These are phyloP conservation scores for Davidsoniella eucalypti DNA, from an alignment of 2,329 filamentous ascomycete genomes.

Conservation along the genomic window DNA sequence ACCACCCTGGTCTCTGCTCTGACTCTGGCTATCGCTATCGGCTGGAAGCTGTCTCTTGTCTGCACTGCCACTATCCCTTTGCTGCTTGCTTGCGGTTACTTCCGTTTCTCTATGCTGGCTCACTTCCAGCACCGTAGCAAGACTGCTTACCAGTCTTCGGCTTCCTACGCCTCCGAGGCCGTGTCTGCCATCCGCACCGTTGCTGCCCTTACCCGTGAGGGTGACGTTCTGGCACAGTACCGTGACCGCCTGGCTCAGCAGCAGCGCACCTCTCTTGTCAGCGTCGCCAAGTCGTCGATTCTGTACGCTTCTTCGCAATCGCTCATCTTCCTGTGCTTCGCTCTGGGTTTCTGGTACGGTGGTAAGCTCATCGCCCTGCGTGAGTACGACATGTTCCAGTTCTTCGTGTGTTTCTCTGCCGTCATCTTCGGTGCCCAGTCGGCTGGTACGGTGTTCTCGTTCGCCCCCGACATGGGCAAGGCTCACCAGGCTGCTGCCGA, in stretches of 20 bases:
- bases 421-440: conserved; percentile 88
- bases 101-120: conserved; percentile 71
- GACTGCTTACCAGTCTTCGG: conserved; percentile 61
- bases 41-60: conserved; percentile 78
- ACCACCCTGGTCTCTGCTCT: conserved; percentile 68
- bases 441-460: conserved; percentile 76
- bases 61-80: conserved; percentile 65
- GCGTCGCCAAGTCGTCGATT: conserved; percentile 57
- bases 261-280: conserved; percentile 49
- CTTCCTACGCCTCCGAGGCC: conserved; percentile 80
- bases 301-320: conserved; percentile 79
- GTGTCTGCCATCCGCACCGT: conserved; percentile 90
- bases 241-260: conserved; percentile 48
- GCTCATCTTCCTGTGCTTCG: conserved; percentile 66
- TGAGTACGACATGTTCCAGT: conserved; percentile 68
- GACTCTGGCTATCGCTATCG: conserved; percentile 52
- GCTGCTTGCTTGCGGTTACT: conserved; percentile 66
- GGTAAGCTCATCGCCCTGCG: conserved; percentile 53
- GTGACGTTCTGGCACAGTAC: conserved; percentile 62
- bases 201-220: conserved; percentile 73
- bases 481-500: conserved; percentile 69
- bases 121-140: conserved; percentile 67
- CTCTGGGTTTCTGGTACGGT: conserved; percentile 87
- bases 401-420: conserved; percentile 80
- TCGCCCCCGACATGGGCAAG: conserved; percentile 85